These are phyloP conservation scores for Fusarium buxicola DNA, from an alignment of 2,329 filamentous ascomycete species.

Conservation along the genomic window DNA sequence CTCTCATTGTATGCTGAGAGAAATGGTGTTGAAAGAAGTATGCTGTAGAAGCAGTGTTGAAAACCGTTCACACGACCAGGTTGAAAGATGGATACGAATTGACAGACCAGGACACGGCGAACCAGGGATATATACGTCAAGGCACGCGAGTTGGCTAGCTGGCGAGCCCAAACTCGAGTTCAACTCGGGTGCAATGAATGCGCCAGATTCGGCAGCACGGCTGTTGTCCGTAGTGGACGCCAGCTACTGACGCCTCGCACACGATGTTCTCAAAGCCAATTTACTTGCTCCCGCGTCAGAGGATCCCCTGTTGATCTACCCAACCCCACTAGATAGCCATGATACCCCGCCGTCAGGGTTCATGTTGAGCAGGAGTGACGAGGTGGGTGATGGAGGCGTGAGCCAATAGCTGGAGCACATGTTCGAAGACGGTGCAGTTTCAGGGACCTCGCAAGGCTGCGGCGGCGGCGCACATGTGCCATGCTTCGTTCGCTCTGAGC, in stretches of 20 bases:
- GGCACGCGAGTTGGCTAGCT: conserved; percentile 15
- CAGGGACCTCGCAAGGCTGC: conserved; percentile 42
- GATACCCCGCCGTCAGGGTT: conserved; percentile 43
- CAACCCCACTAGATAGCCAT: conserved; percentile 39
- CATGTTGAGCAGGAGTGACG: conserved; percentile 10
- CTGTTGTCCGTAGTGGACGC: conserved; percentile 14
- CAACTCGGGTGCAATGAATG: conserved; percentile 17
- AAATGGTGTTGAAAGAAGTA: conserved; percentile 41
- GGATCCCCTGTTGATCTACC: conserved; percentile 36
- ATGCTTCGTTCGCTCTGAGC: conserved; percentile 43
- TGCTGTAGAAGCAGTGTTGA: conserved; percentile 49
- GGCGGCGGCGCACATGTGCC: conserved; percentile 42
- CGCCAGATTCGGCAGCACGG: conserved; percentile 24
- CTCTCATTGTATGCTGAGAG: conserved; percentile 67
- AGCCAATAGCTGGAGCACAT: conserved; percentile 60
- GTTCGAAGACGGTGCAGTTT: conserved; percentile 43
- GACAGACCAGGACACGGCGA: conserved; percentile 27
- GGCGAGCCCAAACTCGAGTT: background rate
- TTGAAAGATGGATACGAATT: conserved; percentile 39
- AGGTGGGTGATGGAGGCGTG: conserved; percentile 38
- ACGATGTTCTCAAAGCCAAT: conserved; percentile 31
- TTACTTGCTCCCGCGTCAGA: conserved; percentile 28
- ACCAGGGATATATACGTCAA: conserved; percentile 40
- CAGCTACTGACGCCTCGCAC: conserved; percentile 29
- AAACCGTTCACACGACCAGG: conserved; percentile 45